phyloP scores from a whole-genome alignment of 176 grass and related monocot species.

The Chloris gayana region DNA sequence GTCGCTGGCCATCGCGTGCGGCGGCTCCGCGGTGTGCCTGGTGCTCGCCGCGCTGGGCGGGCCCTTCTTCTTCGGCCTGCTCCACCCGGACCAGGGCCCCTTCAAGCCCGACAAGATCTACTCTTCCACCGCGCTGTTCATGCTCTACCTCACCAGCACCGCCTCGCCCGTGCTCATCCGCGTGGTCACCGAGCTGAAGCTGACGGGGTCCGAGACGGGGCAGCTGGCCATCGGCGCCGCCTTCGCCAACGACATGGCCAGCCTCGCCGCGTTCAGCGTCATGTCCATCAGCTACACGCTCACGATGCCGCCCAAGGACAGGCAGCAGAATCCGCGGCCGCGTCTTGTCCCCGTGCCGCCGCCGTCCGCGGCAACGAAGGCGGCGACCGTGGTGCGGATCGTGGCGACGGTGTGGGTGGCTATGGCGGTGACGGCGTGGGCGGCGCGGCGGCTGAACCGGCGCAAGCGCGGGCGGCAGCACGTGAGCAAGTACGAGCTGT shows the following conservation, averaged over 20 bases:
- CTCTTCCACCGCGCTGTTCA: slow-evolving; percentile 34
- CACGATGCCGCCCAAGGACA: neutral
- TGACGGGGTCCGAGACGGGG: slow-evolving; percentile 58
- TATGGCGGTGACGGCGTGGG: neutral
- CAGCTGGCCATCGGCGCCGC: slow-evolving; percentile 65
- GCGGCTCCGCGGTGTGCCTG: slow-evolving; percentile 36
- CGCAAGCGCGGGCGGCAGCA: slow-evolving; percentile 37
- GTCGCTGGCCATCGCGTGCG: slow-evolving; percentile 36
- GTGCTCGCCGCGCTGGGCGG: slow-evolving; percentile 8
- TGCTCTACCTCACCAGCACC: slow-evolving; percentile 54
- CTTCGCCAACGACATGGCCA: slow-evolving; percentile 61
- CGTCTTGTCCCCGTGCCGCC: too few species aligned
- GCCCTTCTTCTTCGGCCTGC: slow-evolving; percentile 37
- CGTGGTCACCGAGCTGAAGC: slow-evolving; percentile 76
- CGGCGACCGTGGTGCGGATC: neutral
- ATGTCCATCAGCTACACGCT: slow-evolving; percentile 15
- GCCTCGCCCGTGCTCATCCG: slow-evolving; percentile 69
- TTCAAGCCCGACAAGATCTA: slow-evolving; percentile 14
- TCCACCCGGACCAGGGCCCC: neutral
- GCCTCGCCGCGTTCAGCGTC: slow-evolving; percentile 32
- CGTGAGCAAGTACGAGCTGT: slow-evolving; percentile 55
- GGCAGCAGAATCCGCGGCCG: neutral
- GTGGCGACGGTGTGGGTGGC: neutral
- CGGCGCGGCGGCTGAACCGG: slow-evolving; percentile 31
- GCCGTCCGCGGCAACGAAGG: neutral